A percentile compares a stretch with the other conserved stretches of the same genome.
phyloP scores from a whole-genome alignment of 108 stramenopile species.

The Pseudonitzschia delicatissima region DNA sequence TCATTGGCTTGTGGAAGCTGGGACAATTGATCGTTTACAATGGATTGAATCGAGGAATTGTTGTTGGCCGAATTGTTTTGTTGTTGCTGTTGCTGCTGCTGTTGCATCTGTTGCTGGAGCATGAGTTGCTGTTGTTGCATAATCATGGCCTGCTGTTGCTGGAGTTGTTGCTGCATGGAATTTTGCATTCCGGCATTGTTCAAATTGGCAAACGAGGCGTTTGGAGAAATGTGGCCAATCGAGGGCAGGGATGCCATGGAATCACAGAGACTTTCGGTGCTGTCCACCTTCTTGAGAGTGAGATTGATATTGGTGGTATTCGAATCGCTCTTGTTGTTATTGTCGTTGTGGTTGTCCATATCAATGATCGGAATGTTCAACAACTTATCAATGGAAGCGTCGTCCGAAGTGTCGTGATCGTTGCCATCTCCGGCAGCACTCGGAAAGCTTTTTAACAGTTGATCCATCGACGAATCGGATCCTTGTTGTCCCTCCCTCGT shows the following conservation, averaged over 20 bases:
- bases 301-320: too few relatives aligned
- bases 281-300: background rate
- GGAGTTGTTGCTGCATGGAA: background rate
- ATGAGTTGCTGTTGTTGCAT: background rate
- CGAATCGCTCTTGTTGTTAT: background rate
- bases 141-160: background rate
- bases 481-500: background rate
- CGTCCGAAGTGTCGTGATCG: conserved; percentile 7
- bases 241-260: background rate
- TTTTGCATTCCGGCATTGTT: background rate
- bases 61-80: background rate
- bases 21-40: conserved; percentile 3
- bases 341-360: conserved; percentile 1
- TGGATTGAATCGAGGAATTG: background rate
- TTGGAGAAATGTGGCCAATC: background rate
- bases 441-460: background rate
- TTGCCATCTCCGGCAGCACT: background rate
- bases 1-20: conserved; percentile 6
- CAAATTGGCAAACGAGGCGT: background rate
- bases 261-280: background rate
- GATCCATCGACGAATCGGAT: background rate
- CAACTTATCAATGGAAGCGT: background rate
- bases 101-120: conserved; percentile 2
- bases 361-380: conserved; percentile 13
- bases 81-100: background rate